Conservation (phyloP, 2,329 filamentous ascomycete genomes). For the Ceratocystis alfenasii region DNA sequence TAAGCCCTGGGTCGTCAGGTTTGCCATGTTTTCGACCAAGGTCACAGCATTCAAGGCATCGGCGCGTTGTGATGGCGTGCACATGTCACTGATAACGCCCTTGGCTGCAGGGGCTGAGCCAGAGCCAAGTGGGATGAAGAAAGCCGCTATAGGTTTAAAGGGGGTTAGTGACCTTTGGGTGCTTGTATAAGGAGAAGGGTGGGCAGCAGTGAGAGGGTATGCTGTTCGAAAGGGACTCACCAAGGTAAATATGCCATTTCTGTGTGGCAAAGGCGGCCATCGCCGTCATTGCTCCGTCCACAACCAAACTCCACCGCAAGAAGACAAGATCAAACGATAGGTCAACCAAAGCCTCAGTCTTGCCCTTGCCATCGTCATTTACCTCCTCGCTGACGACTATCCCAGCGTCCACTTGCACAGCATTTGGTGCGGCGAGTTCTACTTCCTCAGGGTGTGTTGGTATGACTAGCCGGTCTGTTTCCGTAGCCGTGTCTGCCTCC, state of each 20-base stretch:
- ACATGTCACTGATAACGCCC: conserved; percentile 62
- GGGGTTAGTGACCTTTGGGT: neutral
- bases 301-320: conserved; percentile 50
- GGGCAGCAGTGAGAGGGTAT: neutral
- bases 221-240: conserved; percentile 27
- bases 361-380: conserved; percentile 33
- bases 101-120: conserved; percentile 59
- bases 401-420: conserved; percentile 35
- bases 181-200: neutral
- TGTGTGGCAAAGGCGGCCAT: conserved; percentile 49
- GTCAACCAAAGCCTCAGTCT: neutral
- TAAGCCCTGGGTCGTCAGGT: conserved; percentile 49
- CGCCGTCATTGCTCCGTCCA: conserved; percentile 53
- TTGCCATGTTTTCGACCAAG: conserved; percentile 56
- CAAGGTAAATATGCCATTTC: conserved; percentile 57
- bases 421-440: conserved; percentile 33
- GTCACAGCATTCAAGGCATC: conserved; percentile 60
- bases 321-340: conserved; percentile 57
- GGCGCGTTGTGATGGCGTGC: conserved; percentile 45
- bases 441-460: conserved; percentile 33
- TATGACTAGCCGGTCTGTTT: conserved; percentile 24
- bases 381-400: conserved; percentile 27
- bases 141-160: conserved; percentile 36
- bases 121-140: conserved; percentile 54
- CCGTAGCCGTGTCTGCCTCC: neutral